Base-by-base conservation (phyloP, 2,329 filamentous ascomycete species). In the Nannizziopsis barbatae region DNA sequence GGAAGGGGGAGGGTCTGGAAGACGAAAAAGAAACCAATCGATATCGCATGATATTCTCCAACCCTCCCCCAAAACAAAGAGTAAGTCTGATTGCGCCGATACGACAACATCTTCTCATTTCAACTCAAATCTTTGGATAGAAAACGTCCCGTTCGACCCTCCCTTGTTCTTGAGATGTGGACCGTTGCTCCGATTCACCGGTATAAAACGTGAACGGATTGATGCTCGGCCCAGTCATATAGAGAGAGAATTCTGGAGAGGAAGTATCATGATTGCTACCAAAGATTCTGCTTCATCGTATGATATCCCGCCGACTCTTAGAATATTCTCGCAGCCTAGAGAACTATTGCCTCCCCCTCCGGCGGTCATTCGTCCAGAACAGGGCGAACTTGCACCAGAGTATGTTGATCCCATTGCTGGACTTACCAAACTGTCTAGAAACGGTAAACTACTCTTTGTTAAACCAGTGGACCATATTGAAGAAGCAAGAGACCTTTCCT, bases 201-300 rank as follows among this genome's bases (percentile, higher is more conserved):
- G 93, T 15, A 79, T 95, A 79, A 94, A 65, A 70, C 72, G 58
- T 60, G 57, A 66, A 54, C 56, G 55, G 39, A 58, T 62, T 45
- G 55, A 64, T 50, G 56, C 60, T n/a, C 56, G 61, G 12, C 58
- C 61, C 43, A 64, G 64, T 0, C 55, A 59, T 9, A 56, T 63
- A 27, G 81, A 86, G 38, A 77, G 80, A 45, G 86, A 95, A 58
- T 80, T 90, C 15, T 98, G 92, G 92, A 80, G 89, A 63, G 92
- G 92, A 4, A 93, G 81, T 52, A 76, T 96, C 50, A 88, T 98
- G 86, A 95, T 98, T 58, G 88, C 98, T 17, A 96, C 92, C 0
- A 76, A 81, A 45, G 90, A 98, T 60, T 75, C 79, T 1, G 77
- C 83, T 36, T 96, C 90, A 1, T 84, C 83, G 0, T 95, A 95